These are phyloP conservation scores for Neurospora tetrasperma DNA, from an alignment of 495 filamentous ascomycete species.

Conservation along the genomic window DNA sequence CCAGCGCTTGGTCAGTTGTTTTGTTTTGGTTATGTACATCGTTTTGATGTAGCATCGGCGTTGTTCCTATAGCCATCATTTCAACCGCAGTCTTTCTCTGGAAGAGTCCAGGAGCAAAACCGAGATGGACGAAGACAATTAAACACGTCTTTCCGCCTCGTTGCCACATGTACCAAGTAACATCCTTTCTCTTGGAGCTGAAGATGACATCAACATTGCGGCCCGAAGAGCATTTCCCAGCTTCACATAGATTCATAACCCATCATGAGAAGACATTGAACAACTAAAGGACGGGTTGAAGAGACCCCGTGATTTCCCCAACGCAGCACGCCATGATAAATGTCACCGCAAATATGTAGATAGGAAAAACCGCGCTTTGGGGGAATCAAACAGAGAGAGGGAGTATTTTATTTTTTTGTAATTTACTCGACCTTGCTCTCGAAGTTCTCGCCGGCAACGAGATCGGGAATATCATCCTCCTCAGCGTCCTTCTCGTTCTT, in stretches of 20 bases:
- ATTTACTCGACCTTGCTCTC: constrained; percentile 88
- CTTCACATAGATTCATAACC: background rate
- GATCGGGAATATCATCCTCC: constrained; percentile 87
- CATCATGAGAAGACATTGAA: background rate
- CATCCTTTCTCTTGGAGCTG: background rate
- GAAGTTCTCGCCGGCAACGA: constrained; percentile 93
- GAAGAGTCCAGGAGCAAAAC: background rate
- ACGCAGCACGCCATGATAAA: background rate
- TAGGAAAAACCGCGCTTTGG: background rate
- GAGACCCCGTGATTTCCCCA: background rate
- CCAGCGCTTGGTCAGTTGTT: background rate
- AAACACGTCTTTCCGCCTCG: background rate
- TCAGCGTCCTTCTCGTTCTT: constrained; percentile 81
- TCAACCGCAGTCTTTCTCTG: background rate
- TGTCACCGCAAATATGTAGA: background rate
- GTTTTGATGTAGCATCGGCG: background rate
- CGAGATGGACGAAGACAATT: background rate
- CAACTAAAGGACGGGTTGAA: background rate
- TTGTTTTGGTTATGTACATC: background rate
- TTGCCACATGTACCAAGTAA: background rate
- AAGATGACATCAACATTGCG: background rate
- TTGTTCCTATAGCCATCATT: background rate
- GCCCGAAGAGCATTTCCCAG: background rate
- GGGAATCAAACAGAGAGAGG: background rate
- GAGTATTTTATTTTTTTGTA: constrained; percentile 11